Base-by-base conservation (phyloP, 148 eudicot species). In the Drosera capensis region DNA sequence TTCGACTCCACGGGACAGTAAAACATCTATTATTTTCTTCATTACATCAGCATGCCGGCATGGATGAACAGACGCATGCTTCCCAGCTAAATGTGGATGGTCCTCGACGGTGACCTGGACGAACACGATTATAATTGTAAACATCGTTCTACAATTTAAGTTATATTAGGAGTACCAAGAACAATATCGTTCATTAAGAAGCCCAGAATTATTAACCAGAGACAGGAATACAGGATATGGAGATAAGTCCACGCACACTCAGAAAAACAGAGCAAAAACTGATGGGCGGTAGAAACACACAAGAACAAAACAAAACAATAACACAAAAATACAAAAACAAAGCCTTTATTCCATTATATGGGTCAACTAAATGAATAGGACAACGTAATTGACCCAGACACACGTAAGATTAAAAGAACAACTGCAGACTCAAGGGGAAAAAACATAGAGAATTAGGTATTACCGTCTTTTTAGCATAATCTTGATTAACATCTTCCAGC, bases 41-140 rank as follows among this genome's bases (percentile, higher is more conserved):
- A 90, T 90, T 42, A 90, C 99, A 47, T 85, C 99, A 43, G 85
- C 99, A 62, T 90, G 99, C 45, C 77, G 75, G 67, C 99, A 90
- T 49, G 95, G 99, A 66, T 90, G 99, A 25, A 90, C 84, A 58
- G 99, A 90, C 46, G 99, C 99, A 76, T 90, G 99, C 59, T 90
- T 85, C 34, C 99, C 99, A 52, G 93, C 80, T 46, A 90, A 74
- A 65, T 90, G 99, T 23, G 99, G 99, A 66, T 90, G 99, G 54
- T 85, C 95, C 72, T 85, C 99, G 60, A 90, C 81, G 25, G 99
- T 90, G 34, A 90, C 95, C 99, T 90, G 62, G 19, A n/a, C n/a
- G n/a, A n/a, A n/a, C n/a, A n/a, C n/a, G n/a, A n/a, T n/a, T n/a
- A n/a, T n/a, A n/a, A n/a, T n/a, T n/a, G n/a, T n/a, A n/a, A n/a